These are phyloP conservation scores for Apiotrichum veenhuisii DNA, from an alignment of 1,284 basidiomycete genomes.

Conservation along the genomic window DNA sequence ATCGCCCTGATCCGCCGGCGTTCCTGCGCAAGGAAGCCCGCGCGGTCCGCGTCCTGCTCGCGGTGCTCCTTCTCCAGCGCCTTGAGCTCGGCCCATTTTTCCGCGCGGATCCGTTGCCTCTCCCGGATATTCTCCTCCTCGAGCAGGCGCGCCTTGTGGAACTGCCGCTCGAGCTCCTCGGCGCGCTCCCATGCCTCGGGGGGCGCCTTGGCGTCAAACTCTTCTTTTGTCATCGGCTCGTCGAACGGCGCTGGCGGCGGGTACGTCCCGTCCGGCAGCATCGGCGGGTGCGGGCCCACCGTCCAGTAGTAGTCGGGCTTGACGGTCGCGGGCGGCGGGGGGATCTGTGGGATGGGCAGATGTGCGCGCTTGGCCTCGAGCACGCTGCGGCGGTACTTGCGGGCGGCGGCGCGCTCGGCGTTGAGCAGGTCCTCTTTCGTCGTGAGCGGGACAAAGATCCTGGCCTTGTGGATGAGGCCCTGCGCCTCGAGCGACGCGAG, in stretches of 20 bases:
- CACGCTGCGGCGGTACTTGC: slow-evolving; percentile 5
- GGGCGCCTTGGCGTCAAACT: slow-evolving; percentile 3
- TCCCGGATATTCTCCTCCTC: slow-evolving; percentile 19
- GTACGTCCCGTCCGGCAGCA: too few species aligned
- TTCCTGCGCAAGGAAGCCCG: slow-evolving; percentile 15
- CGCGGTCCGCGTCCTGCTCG: slow-evolving; percentile 16
- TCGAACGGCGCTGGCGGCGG: background rate
- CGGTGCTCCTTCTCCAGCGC: slow-evolving; percentile 12
- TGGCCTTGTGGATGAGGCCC: slow-evolving; percentile 23
- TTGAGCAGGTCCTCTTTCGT: slow-evolving; percentile 23
- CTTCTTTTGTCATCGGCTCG: background rate
- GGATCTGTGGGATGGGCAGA: slow-evolving; percentile 10
- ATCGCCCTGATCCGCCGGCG: slow-evolving; percentile 20
- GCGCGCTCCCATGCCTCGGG: slow-evolving; percentile 15
- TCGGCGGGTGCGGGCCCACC: too few species aligned
- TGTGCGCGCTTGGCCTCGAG: slow-evolving; percentile 6
- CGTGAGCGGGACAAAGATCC: slow-evolving; percentile 16
- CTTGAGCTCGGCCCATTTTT: slow-evolving; percentile 10
- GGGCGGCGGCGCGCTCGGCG: slow-evolving; percentile 8
- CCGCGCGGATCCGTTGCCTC: slow-evolving; percentile 14
- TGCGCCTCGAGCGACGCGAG: slow-evolving; percentile 24
- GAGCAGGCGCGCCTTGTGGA: slow-evolving; percentile 14
- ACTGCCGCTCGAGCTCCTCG: slow-evolving; percentile 18
- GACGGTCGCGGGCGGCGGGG: slow-evolving; percentile 14
- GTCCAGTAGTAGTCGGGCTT: slow-evolving; percentile 21